Base-by-base conservation (phyloP, 2,329 filamentous ascomycete genomes). In the Sordariomycetes sp. region DNA sequence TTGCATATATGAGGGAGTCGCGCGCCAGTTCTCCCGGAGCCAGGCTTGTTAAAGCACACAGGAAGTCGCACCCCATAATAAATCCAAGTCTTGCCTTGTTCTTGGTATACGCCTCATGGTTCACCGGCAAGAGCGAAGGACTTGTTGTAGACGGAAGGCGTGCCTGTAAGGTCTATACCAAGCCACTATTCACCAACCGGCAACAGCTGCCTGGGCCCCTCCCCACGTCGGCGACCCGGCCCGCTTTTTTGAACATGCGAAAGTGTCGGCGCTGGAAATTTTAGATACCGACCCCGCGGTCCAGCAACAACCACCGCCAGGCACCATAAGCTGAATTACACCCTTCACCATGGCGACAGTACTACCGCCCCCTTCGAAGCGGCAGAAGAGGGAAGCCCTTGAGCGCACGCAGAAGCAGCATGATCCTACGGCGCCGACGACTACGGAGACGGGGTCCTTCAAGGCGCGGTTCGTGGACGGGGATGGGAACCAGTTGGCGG, bases 381-480 rank as follows among this genome's bases (percentile, higher is more conserved):
- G 90, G 61, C 90, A 96, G 68, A 87, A 85, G 70, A 82, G 86
- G 54, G 89, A 89, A 63, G 79, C 80, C 24, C 77, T 86, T 48
- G 88, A 89, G 63, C 83, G 82, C 65, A 81, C 87, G 8, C 79
- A 84, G 62, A 74, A 82, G 53, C 90, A 95, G 66, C 86, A 94
- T 67, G 85, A 91, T 73, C 79, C 92, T 55, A 74, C 80, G 50
- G 75, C 84, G 24, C 79, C 87, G 45, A 79, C 87, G 54, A 80
- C 86, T 0, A 81, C 83, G 36, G 79, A 87, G 62, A 74, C 83
- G 54, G 90, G 90, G 62, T 90, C 84, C 60, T 83, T 95, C 67
- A 86, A 89, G 69, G 85, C 95, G 53, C 88, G 92, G 62, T 96
- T 97, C 71, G 79, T 90, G 66, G 90, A 97, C 69, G 84, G 88